These are phyloP conservation scores for Eucalyptus regnans DNA, from an alignment of 345 rosid species.

Conservation along the genomic window DNA sequence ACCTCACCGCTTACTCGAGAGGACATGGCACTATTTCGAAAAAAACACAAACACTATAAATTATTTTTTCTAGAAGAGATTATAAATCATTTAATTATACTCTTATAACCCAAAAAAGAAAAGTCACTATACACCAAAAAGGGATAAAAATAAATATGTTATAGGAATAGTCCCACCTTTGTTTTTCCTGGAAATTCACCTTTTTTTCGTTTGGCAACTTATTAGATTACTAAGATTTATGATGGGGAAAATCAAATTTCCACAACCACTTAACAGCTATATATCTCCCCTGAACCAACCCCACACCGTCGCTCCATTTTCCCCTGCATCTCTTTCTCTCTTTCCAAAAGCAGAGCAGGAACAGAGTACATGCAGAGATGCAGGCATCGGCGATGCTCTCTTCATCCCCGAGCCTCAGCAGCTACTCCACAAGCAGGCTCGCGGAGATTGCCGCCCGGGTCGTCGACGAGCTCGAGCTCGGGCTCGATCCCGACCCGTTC, in stretches of 20 bases:
- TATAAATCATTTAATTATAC: neutral
- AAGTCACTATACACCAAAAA: neutral
- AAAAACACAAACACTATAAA: neutral
- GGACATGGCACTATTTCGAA: neutral
- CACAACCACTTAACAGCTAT: neutral
- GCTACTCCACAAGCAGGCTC: conserved; percentile 12
- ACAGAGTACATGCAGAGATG: neutral
- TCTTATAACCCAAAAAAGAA: neutral
- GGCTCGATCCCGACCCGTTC: neutral
- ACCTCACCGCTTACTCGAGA: neutral
- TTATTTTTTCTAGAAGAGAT: too few relatives aligned
- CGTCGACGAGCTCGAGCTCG: conserved; percentile 13
- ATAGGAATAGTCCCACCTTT: neutral
- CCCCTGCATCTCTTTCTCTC: neutral
- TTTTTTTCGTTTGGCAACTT: neutral
- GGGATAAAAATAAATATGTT: neutral
- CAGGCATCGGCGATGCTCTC: neutral
- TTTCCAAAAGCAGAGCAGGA: neutral
- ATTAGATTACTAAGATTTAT: neutral
- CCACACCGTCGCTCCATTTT: neutral
- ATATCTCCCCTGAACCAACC: neutral
- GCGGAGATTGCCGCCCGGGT: conserved; percentile 25
- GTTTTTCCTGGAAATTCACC: neutral
- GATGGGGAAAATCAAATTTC: neutral
- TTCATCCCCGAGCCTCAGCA: conserved; percentile 18